Base-by-base conservation (phyloP, 495 filamentous ascomycete genomes). In the Xylaria venustula region DNA sequence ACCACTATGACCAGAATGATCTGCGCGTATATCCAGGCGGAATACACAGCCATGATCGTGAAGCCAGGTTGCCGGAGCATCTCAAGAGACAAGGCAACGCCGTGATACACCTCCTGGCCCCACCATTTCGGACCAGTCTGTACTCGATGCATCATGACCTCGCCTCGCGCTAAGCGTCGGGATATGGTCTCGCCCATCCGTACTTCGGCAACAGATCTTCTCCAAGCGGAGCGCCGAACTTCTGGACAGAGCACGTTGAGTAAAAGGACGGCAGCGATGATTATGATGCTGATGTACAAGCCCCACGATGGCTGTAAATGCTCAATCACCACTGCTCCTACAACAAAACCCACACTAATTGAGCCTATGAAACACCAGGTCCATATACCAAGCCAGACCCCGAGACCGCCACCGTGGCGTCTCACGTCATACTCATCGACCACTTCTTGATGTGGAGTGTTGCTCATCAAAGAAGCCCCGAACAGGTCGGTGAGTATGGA, bases 311-410 rank as follows among this genome's bases (percentile, higher is more conserved):
- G 87, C 59, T 79, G 76, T 19, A 84, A 66, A 9, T 49, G 63
- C 52, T 85, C 81, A 63, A 91, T 87, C 65, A 90, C 84, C 30
- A 78, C 63, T 26, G 87, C 86, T 11, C 89, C 90, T 56, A 88
- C 75, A 34, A 88, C 61, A 62, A 90, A 91, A 9, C 90, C 90
- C 28, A 89, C 60, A 2, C 85, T 84, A 42, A 90, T 72, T 28
- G 84, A 87, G 8, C 87, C 87, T 53, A 86, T 86, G 60, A 80
- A 87, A 64, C 86, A 87, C 83, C 87, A 92, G 3, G 85, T 84
- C 87, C 88, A 92, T 26, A 91, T 75, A 3, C 90, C 88, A 36
- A 92, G 77, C 89, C 90, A 92, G 15, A 89, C 71, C 3, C 89
- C 89, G 73, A 90, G 85, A 3, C 89, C 88, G 34, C 88, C 88